Percentiles rank a stretch among this genome's conserved stretches.
Evolutionary conservation across 2,329 filamentous ascomycete genomes (phyloP).

Genomic region (Penicillium psychrosexuale): DNA sequence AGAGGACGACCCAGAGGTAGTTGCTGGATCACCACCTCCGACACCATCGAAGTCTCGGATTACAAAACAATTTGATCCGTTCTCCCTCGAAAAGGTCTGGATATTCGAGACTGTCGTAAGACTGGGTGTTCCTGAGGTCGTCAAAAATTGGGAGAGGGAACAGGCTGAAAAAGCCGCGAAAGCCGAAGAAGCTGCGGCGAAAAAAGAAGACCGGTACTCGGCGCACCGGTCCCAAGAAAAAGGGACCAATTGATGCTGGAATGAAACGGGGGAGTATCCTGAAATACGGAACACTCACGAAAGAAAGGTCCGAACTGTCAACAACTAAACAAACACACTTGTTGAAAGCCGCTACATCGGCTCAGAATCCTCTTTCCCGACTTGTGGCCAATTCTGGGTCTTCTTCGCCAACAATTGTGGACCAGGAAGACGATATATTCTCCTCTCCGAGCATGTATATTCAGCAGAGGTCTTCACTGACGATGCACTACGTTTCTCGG

Average conservation of each 20-base stretch:
- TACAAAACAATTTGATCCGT: constrained; percentile 58
- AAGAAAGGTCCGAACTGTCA: constrained; percentile 32
- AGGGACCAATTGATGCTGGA: constrained; percentile 38
- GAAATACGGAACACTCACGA: constrained; percentile 41
- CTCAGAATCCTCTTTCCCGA: constrained; percentile 12
- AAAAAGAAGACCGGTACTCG: constrained; percentile 30
- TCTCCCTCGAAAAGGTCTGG: constrained; percentile 65
- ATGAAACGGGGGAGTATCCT: constrained; percentile 44
- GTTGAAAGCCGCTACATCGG: constrained; percentile 26
- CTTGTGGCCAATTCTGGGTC: background rate
- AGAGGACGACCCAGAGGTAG: constrained; percentile 31
- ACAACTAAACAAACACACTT: constrained; percentile 30
- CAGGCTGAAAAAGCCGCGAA: constrained; percentile 31
- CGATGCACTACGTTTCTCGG: constrained; percentile 2
- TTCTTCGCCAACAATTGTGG: constrained; percentile 6
- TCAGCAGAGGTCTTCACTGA: constrained; percentile 8
- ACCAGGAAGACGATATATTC: constrained; percentile 11
- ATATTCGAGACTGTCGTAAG: constrained; percentile 63
- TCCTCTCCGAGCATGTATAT: constrained; percentile 19
- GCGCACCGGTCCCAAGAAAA: constrained; percentile 33
- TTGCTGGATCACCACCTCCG: constrained; percentile 21
- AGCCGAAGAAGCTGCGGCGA: constrained; percentile 19
- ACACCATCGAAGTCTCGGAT: constrained; percentile 27
- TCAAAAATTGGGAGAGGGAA: constrained; percentile 61
- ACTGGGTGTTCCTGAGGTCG: constrained; percentile 62